Percentiles rank a stretch among this genome's conserved stretches.
Evolutionary conservation across 2,329 filamentous ascomycete species (phyloP).

Genomic region (Immersiporthe knoxdaviesiana): DNA sequence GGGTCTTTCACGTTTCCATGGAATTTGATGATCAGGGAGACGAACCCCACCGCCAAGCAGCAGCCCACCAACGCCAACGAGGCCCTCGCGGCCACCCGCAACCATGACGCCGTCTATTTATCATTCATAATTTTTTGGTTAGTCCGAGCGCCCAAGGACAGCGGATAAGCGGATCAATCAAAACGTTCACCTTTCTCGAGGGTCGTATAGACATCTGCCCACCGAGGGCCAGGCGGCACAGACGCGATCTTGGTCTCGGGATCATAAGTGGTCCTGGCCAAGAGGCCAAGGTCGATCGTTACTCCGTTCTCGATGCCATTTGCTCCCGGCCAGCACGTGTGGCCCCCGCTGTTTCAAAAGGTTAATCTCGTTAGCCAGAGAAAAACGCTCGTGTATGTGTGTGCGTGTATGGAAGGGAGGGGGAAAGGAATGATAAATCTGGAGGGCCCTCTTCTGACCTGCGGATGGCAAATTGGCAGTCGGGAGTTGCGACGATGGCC

Average conservation of each 20-base stretch:
- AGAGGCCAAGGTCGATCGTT: conserved; percentile 15
- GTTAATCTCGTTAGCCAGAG: not conserved
- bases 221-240: conserved; percentile 5
- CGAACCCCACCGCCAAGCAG: conserved; percentile 16
- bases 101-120: conserved; percentile 7
- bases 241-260: conserved; percentile 6
- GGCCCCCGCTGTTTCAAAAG: conserved; percentile 1
- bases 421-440: not conserved
- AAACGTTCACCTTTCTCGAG: conserved; percentile 11
- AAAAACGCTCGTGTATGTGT: not conserved
- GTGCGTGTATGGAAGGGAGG: not conserved
- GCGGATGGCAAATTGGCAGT: conserved; percentile 11
- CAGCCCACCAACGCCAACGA: conserved; percentile 5
- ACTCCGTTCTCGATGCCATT: conserved; percentile 12
- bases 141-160: not conserved
- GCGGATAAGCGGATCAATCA: not conserved
- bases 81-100: conserved; percentile 14
- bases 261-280: conserved; percentile 1
- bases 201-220: conserved; percentile 13
- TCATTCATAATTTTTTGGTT: not conserved
- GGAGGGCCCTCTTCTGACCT: not conserved
- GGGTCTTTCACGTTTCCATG: not conserved
- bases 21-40: not conserved
- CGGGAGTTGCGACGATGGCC: not conserved
- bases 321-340: conserved; percentile 2